Base-by-base conservation (phyloP, 192 early-diverging fungal species). In the Coemansia sp. region DNA sequence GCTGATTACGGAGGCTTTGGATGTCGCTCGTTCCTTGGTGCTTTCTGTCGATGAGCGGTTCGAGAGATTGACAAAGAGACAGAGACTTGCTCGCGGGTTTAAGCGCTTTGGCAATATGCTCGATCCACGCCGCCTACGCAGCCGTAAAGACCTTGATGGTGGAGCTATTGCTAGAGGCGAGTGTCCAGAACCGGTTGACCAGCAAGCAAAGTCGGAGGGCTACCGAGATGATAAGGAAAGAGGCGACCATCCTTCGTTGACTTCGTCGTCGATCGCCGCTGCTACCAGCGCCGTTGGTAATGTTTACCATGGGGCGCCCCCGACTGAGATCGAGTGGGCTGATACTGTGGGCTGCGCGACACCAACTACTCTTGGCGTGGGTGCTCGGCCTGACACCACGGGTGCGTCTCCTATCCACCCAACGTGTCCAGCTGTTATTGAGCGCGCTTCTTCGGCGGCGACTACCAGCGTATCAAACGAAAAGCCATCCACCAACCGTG, bases 381-480 rank as follows among this genome's bases (percentile, higher is more conserved):
- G 26, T 53, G 52, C 52, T 6, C 26, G 55, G 30, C 55, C 30
- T 30, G 30, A 32, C n/a, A 35, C 16, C 14, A 6, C 55, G 23
- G 5, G 10, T 0, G 16, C 2, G 47, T 49, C 47, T 19, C 47
- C 7, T 50, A 13, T 50, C 26, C 52, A 32, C 16, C 47, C 55
- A 16, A 32, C 28, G 30, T 32, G 55, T 5, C 55, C 55, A 26
- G 26, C 26, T 32, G 55, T 17, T 2, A 8, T 38, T 42, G 61
- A 62, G 61, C 61, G 61, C 10, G 26, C 61, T 42, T 38, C 23
- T 16, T 26, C 62, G 13, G n/a, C 62, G 0, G 38, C 86, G 5
- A 75, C 67, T 2, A 76, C 76, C 13, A 87, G 82, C 53, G 78
- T 87, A 46, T 58, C 83, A 17, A 69, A 86, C 14, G 55, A 58